Evolutionary conservation across 2,329 filamentous ascomycete genomes (phyloP), one percentile per base, ranked within the genome.

Genomic region (Botrytis fragariae): DNA sequence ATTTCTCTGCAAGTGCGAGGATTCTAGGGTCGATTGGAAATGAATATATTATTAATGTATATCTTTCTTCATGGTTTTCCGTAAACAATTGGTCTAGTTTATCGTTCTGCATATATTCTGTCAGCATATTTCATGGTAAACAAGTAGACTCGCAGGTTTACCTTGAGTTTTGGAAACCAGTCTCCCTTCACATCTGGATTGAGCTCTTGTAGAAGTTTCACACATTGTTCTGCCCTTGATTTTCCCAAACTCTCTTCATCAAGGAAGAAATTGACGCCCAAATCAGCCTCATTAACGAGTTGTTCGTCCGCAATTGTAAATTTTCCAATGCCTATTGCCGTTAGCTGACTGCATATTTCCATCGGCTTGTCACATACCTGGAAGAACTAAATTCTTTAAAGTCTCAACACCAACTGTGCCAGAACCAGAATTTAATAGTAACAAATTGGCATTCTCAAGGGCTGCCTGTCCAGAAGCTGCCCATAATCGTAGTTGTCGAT

Each of bases 251-350:
- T 92, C 67, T 87, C 85, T 78, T 96, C 90, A 75, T 97, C 93
- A 0, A 99, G 86, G 80, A 99, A 99, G 86, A 99, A 99, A 83
- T 99, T 99, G 75, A 98, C 92, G 7, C 97, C 96, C 59, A 99
- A 85, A 79, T 99, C 96, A 60, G 90, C 86, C 77, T 97, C 91
- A 1, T 85, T 86, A n/a, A 99, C 95, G 3, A 87, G 82, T 1
- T 90, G 88, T 10, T 92, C 90, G 79, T 99, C 96, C 70, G 92
- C 91, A 75, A 99, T 97, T 0, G 93, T 97, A 82, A 98, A 99
- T 39, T 90, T 89, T 14, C 96, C 97, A 78, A 98, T 92, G 5
- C 95, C 91, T 91, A 64, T 45, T 54, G n/a, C 32, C 42, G 45
- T 71, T 51, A 64, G 68, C 72, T 42, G 71, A 79, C 59, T 22